Evolutionary conservation across 2,329 filamentous ascomycete genomes (phyloP).

Genomic region (Aureobasidium namibiae): DNA sequence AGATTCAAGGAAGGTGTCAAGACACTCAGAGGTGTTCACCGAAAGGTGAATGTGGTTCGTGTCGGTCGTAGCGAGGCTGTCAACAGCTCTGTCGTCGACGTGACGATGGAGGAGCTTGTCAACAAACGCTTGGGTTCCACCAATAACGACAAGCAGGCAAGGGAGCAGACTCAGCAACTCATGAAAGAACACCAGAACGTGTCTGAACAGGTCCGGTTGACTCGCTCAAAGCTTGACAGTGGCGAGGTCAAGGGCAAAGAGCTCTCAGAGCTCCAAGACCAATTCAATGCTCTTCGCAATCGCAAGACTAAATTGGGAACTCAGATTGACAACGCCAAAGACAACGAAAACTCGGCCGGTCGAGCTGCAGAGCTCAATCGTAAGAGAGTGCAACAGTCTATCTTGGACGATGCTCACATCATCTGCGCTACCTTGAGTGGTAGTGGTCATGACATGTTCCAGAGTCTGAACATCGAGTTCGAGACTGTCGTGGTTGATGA

Average conservation of each 20-base stretch:
- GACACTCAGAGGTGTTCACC: constrained; percentile 61
- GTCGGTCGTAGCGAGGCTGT: constrained; percentile 88
- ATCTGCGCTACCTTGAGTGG: constrained; percentile 93
- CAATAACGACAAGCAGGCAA: constrained; percentile 30
- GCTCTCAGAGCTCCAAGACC: constrained; percentile 59
- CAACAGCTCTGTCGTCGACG: constrained; percentile 78
- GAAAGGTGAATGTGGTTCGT: constrained; percentile 79
- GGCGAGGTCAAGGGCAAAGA: constrained; percentile 43
- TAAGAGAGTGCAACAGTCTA: constrained; percentile 78
- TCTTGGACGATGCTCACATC: constrained; percentile 83
- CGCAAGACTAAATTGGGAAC: constrained; percentile 69
- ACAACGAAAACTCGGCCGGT: constrained; percentile 70
- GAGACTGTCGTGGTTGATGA: constrained; percentile 98
- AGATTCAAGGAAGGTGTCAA: constrained; percentile 83
- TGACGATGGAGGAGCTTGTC: constrained; percentile 89
- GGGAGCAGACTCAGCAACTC: constrained; percentile 53
- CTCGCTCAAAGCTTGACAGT: constrained; percentile 60
- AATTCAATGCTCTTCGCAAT: constrained; percentile 70
- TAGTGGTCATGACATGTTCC: constrained; percentile 95
- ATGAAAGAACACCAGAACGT: constrained; percentile 59
- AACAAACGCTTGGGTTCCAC: constrained; percentile 54
- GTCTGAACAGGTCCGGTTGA: constrained; percentile 58
- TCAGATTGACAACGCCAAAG: constrained; percentile 79
- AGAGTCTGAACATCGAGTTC: constrained; percentile 87
- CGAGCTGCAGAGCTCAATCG: constrained; percentile 81